These are phyloP conservation scores for Nectriaceae sp. DNA, from an alignment of 2,329 filamentous ascomycete genomes.

Conservation along the genomic window DNA sequence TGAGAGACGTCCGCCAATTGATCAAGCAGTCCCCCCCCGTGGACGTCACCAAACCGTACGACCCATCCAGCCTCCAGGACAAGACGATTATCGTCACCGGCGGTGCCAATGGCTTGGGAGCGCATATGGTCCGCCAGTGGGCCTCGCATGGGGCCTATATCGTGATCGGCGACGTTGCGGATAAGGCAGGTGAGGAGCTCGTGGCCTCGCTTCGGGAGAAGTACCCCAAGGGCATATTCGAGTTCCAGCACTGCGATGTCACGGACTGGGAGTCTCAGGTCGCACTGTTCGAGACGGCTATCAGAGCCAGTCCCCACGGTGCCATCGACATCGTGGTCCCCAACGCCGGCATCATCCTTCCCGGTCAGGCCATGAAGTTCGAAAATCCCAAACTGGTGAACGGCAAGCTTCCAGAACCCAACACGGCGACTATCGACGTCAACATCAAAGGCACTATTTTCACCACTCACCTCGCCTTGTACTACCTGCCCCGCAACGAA, in stretches of 20 bases:
- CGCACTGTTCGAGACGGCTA: conserved; percentile 61
- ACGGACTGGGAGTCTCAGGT: conserved; percentile 66
- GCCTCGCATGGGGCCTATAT: conserved; percentile 59
- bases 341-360: conserved; percentile 61
- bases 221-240: conserved; percentile 43
- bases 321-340: conserved; percentile 65
- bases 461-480: conserved; percentile 65
- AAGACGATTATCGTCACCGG: conserved; percentile 67
- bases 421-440: conserved; percentile 57
- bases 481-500: conserved; percentile 33
- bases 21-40: conserved; percentile 44
- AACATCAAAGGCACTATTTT: conserved; percentile 67
- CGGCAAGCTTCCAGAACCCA: conserved; percentile 44
- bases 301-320: conserved; percentile 52
- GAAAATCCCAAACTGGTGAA: conserved; percentile 49
- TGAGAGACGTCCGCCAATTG: conserved; percentile 20
- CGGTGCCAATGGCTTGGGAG: conserved; percentile 62
- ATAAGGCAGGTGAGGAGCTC: conserved; percentile 53
- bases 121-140: conserved; percentile 55
- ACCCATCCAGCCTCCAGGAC: conserved; percentile 45
- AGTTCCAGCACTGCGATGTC: conserved; percentile 65
- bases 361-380: conserved; percentile 38
- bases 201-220: conserved; percentile 51
- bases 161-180: conserved; percentile 64
- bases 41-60: conserved; percentile 46